Evolutionary conservation across 768 basidiomycete genomes (phyloP), one percentile per base, ranked within the genome.

Genomic region (Pilatotrama ljubarskyi): DNA sequence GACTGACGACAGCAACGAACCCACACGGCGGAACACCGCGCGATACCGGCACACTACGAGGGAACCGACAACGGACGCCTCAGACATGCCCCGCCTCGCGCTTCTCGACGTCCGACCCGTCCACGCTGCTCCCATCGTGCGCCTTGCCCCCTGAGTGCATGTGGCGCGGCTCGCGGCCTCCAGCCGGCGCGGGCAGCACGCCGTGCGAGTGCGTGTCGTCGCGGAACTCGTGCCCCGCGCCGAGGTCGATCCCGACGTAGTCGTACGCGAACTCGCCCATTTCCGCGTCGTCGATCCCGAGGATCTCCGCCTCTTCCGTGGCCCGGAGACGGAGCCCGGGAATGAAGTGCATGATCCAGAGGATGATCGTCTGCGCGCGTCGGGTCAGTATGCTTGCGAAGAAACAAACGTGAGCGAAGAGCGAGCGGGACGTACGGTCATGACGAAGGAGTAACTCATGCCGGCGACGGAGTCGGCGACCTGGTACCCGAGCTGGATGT

Each of bases 301-400:
- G 76, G 40, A 88, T 84, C 74, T 91, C 90, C 8, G 79, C 78
- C 62, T 87, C 84, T 63, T 87, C 85, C 13, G 74, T 70, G 29
- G 79, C 78, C 55, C 92, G 88, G 63, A 98, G 81, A 40, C 86
- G 79, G 54, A 92, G 79, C 53, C 87, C 89, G 7, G 93, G 93
- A 67, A 93, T 86, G 73, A 75, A 86, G 75, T 95, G 91, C 90
- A 96, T 93, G 64, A 85, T 74, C 90, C 91, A 91, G 36, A 91
- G 82, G 70, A 93, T 91, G 74, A 89, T 77, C 7, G 88, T 91
- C 86, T 88, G 66, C 11, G 37, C 11, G 53, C 18, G n/a, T n/a
- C n/a, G 17, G 49, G 50, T 18, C 20, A 14, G 38, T 37, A 46
- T 9, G 48, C 42, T 17, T 20, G 65, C 17, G n/a, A n/a, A 53